phyloP scores from a whole-genome alignment of 2,329 filamentous ascomycete species.

The Penicillium hesseltinei region DNA sequence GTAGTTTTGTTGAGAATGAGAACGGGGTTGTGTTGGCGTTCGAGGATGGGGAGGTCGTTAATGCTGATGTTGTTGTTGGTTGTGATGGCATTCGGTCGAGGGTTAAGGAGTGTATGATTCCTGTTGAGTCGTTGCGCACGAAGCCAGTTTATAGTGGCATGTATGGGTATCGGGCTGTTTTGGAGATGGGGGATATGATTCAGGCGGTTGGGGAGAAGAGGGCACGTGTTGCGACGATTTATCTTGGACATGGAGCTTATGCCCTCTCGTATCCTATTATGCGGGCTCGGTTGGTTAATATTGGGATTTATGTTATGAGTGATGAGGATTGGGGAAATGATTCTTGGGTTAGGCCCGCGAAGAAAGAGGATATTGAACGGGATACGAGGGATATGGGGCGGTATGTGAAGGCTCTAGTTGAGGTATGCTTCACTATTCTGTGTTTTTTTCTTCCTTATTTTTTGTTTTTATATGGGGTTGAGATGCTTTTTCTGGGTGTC shows the following conservation, averaged over 20 bases:
- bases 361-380: conserved; percentile 28
- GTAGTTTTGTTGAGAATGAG: conserved; percentile 5
- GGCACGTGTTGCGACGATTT: conserved; percentile 31
- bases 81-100: conserved; percentile 38
- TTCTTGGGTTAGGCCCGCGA: conserved; percentile 31
- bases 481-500: neutral
- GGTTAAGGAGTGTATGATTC: conserved; percentile 30
- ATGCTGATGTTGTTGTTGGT: conserved; percentile 35
- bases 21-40: conserved; percentile 20
- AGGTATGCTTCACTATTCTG: conserved; percentile 29
- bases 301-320: conserved; percentile 30
- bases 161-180: conserved; percentile 36
- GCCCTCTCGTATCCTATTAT: conserved; percentile 37
- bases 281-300: conserved; percentile 34
- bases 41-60: conserved; percentile 30
- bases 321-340: conserved; percentile 30
- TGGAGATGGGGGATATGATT: conserved; percentile 36
- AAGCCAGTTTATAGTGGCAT: conserved; percentile 34
- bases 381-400: conserved; percentile 31
- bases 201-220: conserved; percentile 33
- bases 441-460: too few species aligned
- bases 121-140: conserved; percentile 4
- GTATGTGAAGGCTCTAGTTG: conserved; percentile 27
- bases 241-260: conserved; percentile 32
- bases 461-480: neutral